These are phyloP conservation scores for Colletotrichum simmondsii DNA, from an alignment of 2,329 filamentous ascomycete genomes.

Conservation along the genomic window DNA sequence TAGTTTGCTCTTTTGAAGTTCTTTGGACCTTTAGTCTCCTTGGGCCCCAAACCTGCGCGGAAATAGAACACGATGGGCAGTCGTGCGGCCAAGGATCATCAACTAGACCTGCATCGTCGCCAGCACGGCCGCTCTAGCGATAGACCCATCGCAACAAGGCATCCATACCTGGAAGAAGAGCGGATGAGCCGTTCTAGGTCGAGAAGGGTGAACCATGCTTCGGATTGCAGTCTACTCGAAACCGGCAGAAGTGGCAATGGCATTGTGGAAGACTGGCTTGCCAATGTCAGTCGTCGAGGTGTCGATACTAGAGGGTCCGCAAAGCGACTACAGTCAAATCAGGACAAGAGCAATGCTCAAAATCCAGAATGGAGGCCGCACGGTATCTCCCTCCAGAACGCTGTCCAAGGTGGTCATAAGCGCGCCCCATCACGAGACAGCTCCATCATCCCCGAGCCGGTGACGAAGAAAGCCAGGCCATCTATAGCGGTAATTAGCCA, in stretches of 20 bases:
- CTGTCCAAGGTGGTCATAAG: neutral
- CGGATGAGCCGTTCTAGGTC: neutral
- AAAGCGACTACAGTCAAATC: neutral
- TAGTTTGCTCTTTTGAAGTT: neutral
- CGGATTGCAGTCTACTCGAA: neutral
- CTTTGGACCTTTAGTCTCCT: neutral
- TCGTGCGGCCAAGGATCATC: neutral
- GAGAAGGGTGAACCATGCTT: neutral
- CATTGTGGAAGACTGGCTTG: constrained; percentile 26
- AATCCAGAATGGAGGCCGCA: constrained; percentile 10
- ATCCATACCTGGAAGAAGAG: too few relatives aligned
- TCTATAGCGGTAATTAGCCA: neutral
- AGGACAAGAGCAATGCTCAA: neutral
- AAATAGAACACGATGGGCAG: constrained; percentile 1
- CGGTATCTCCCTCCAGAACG: neutral
- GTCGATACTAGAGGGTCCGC: neutral
- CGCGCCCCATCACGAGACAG: constrained; percentile 21
- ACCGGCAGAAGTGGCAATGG: neutral
- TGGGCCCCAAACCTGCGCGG: neutral
- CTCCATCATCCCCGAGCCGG: constrained; percentile 35
- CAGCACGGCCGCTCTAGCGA: neutral
- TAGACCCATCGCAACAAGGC: neutral
- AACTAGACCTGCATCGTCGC: neutral
- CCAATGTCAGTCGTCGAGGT: constrained; percentile 11
- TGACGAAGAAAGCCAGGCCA: neutral